Evolutionary conservation across 2,329 filamentous ascomycete genomes (phyloP).

Genomic region (Eutypella sp.): DNA sequence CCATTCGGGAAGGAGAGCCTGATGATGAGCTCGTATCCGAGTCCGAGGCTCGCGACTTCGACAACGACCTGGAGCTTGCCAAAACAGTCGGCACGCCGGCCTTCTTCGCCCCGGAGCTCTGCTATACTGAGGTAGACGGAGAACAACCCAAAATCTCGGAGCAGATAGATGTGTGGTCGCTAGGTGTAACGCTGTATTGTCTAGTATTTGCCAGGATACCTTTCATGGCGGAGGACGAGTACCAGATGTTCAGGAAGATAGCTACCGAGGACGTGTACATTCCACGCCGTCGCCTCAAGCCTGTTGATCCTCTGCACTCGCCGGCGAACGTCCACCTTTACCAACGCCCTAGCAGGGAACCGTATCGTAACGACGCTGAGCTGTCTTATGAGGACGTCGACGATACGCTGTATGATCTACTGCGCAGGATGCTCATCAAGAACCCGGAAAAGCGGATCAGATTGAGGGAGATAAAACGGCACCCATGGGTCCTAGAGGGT

Average conservation of each 20-base stretch:
- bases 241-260: slow-evolving; percentile 85
- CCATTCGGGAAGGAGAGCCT: slow-evolving; percentile 75
- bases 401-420: slow-evolving; percentile 70
- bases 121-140: slow-evolving; percentile 72
- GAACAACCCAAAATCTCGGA: slow-evolving; percentile 77
- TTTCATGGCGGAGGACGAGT: slow-evolving; percentile 88
- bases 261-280: slow-evolving; percentile 91
- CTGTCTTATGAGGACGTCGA: slow-evolving; percentile 83
- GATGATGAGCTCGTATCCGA: slow-evolving; percentile 73
- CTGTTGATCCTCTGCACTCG: slow-evolving; percentile 58
- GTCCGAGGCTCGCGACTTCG: slow-evolving; percentile 79
- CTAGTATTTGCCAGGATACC: slow-evolving; percentile 91
- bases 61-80: slow-evolving; percentile 91
- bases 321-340: slow-evolving; percentile 51
- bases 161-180: slow-evolving; percentile 94
- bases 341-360: slow-evolving; percentile 54
- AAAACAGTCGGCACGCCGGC: slow-evolving; percentile 97
- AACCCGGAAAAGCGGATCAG: slow-evolving; percentile 86
- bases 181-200: slow-evolving; percentile 94
- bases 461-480: slow-evolving; percentile 85
- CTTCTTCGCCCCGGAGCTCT: slow-evolving; percentile 95
- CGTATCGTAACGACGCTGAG: slow-evolving; percentile 72
- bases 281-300: slow-evolving; percentile 73
- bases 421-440: slow-evolving; percentile 77
- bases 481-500: slow-evolving; percentile 82